phyloP scores from a whole-genome alignment of 2,329 filamentous ascomycete species.

The Neonectria faginata region DNA sequence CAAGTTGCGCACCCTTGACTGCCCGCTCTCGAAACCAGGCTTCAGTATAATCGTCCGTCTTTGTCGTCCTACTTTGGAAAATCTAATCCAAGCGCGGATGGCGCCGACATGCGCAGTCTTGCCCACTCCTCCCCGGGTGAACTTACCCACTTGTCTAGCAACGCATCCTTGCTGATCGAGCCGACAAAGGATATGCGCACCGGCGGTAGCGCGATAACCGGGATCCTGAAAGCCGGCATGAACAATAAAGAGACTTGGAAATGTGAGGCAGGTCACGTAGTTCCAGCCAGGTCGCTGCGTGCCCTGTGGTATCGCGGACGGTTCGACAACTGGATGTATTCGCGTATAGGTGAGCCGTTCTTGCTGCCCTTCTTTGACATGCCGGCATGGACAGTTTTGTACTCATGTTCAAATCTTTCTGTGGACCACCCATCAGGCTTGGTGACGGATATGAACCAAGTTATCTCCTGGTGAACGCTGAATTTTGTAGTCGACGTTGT shows the following conservation, averaged over 20 bases:
- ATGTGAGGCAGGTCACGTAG: slow-evolving; percentile 11
- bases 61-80: too few species aligned
- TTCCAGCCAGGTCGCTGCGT: slow-evolving; percentile 1
- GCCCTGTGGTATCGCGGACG: neutral
- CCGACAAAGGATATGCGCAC: slow-evolving; percentile 12
- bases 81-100: too few species aligned
- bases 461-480: neutral
- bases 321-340: slow-evolving; percentile 1
- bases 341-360: neutral
- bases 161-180: slow-evolving; percentile 7
- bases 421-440: slow-evolving; percentile 5
- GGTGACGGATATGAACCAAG: slow-evolving; percentile 10
- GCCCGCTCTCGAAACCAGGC: too few species aligned
- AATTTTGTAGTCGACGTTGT: slow-evolving; percentile 6
- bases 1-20: too few species aligned
- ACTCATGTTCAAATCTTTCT: slow-evolving; percentile 12
- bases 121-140: neutral
- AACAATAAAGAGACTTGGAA: slow-evolving; percentile 7
- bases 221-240: slow-evolving; percentile 12
- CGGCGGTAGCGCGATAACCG: slow-evolving; percentile 10
- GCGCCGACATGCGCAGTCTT: too few species aligned
- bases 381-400: slow-evolving; percentile 14
- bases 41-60: too few species aligned
- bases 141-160: slow-evolving; percentile 5
- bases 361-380: slow-evolving; percentile 4